Percentiles rank a stretch among this genome's conserved stretches.
These are phyloP conservation scores for Phytopythium ostracodes DNA, from an alignment of 352 stramenopile genomes.

Conservation along the genomic window DNA sequence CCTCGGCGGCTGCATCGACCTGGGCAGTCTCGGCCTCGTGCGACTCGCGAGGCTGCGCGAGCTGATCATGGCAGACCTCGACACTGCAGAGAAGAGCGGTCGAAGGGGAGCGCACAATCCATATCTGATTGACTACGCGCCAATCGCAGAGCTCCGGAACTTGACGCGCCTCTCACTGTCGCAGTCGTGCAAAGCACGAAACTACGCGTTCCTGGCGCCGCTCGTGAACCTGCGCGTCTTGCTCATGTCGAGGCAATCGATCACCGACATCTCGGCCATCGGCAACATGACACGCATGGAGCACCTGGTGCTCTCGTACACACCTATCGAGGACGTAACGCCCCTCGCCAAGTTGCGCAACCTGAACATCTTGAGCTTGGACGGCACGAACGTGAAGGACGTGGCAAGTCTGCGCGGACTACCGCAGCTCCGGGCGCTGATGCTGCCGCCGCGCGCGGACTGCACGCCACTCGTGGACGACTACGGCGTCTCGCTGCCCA, in stretches of 20 bases:
- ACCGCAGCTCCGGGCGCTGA: neutral
- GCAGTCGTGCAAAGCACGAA: neutral
- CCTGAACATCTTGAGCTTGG: neutral
- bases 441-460: neutral
- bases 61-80: neutral
- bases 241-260: too few species aligned
- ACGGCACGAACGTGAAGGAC: neutral
- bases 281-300: too few species aligned
- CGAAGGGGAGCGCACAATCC: too few species aligned
- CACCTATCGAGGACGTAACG: neutral
- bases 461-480: neutral
- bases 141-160: neutral
- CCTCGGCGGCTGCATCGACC: neutral
- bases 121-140: neutral
- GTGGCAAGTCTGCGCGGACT: neutral
- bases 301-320: too few species aligned
- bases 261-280: too few species aligned
- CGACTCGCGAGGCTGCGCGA: neutral
- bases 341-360: neutral
- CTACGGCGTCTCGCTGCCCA: neutral
- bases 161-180: neutral
- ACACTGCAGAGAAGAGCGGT: too few species aligned
- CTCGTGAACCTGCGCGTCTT: neutral
- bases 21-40: neutral
- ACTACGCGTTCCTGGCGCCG: neutral